phyloP scores from a whole-genome alignment of 2,329 filamentous ascomycete genomes.

The Pseudogymnoascus sp. region DNA sequence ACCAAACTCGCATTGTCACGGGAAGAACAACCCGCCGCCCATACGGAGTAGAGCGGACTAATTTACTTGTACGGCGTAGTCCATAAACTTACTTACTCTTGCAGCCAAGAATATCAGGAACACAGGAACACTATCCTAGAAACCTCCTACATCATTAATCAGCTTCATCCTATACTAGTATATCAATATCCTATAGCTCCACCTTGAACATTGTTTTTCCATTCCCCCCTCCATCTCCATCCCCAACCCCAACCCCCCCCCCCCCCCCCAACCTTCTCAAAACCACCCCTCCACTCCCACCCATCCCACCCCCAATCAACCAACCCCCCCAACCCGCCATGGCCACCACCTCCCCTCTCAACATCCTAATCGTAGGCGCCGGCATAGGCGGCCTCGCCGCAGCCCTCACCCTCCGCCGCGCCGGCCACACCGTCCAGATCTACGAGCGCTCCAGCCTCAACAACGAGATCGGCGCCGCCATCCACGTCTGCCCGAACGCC shows the following conservation, averaged over 20 bases:
- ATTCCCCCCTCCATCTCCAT: neutral
- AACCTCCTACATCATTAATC: neutral
- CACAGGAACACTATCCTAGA: neutral
- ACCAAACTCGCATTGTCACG: too few relatives aligned
- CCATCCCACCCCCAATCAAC: neutral
- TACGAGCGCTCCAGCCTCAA: conserved; percentile 27
- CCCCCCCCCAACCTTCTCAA: neutral
- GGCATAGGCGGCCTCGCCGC: conserved; percentile 28
- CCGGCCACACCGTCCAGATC: conserved; percentile 23
- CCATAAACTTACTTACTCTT: neutral
- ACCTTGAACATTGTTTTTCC: neutral
- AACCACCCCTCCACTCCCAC: neutral
- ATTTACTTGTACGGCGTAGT: neutral
- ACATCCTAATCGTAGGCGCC: conserved; percentile 25
- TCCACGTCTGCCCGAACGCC: conserved; percentile 32
- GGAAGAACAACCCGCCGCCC: neutral
- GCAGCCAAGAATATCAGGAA: neutral
- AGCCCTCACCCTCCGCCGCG: conserved; percentile 25
- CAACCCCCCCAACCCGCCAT: conserved; percentile 2
- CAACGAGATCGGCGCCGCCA: conserved; percentile 35
- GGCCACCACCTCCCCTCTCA: conserved; percentile 10
- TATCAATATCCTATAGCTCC: neutral
- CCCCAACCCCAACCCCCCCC: neutral
- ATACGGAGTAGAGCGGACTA: neutral
- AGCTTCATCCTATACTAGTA: neutral